Base-by-base conservation (phyloP, 352 stramenopile species). In the Pythium diclinum region DNA sequence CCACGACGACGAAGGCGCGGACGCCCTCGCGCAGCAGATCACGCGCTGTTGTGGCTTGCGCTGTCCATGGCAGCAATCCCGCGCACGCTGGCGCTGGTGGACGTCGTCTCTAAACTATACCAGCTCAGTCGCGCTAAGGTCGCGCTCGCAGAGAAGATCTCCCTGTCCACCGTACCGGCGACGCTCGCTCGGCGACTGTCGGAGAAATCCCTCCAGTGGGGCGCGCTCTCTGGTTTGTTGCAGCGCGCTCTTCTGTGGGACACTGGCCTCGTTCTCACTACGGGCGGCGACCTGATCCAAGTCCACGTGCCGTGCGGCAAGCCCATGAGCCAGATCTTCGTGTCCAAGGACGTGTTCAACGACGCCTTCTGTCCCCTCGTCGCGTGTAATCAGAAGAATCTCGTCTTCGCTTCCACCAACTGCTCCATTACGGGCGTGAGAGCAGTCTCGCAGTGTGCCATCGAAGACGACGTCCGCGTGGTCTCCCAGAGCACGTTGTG, bases 201-300 rank as follows among this genome's bases (percentile, higher is more conserved):
- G 7, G 61, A 67, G 38, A 30, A 30, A 21, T n/a, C 52, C 10
- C 52, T 67, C 25, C 28, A 19, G 11, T 67, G 56, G 21, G 21
- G 21, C n/a, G 11, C 59, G 5, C 69, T 88, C 6, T 81, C 79
- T 1, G 64, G 72, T 17, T 69, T 71, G 16, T 56, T 87, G 6
- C 77, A 88, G 62, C 77, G 79, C 34, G 79, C 79, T 21, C 46
- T 88, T 48, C 60, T 88, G 34, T 88, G 77, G 77, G 79, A 88
- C 51, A 52, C 59, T 2, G 79, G 79, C 0, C 67, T 87, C 3
- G 69, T 88, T 13, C 65, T 78, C 62, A 75, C 76, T 2, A 69
- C 56, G 30, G 59, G 65, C 13, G 73, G 68, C 6, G 48, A 62
- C 14, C 64, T 85, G 7, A 64, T 84, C 8, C 79, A 88, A 47